Evolutionary conservation across 768 basidiomycete species (phyloP), one percentile per base, ranked within the genome.

Genomic region (Xerocomellus dryophilus): DNA sequence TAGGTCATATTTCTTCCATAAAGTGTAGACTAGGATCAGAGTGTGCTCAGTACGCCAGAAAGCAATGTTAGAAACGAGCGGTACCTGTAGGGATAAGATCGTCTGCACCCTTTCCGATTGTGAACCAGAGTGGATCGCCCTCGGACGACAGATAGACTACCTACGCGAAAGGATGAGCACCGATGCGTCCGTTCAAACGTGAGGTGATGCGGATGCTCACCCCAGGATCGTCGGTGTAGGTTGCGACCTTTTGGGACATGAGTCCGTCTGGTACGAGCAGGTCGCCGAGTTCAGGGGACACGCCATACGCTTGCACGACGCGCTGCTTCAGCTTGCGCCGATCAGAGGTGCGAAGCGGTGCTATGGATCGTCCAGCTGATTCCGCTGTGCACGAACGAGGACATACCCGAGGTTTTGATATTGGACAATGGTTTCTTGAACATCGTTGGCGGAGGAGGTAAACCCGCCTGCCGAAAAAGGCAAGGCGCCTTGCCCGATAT

Each of bases 41-140:
- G 7, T 27, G 12, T 4, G 11, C 8, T 34, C 3, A 29, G 44
- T 17, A 17, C 5, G 15, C 15, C 43, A 36, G 20, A 23, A n/a
- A 10, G 14, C 5, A 34, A 42, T 29, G 31, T 36, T 8, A 32
- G 9, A 48, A 4, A 15, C 3, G 41, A 49, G 31, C 3, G 4
- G n/a, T 47, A 80, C 80, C 76, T 36, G 88, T 86, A n/a, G 90
- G 90, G 41, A 90, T 80, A 32, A 91, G 73, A 39, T 83, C 82
- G 12, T 85, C 82, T 4, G 78, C 76, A 29, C 76, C 80, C 68
- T 86, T 89, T 20, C 88, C 88, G 17, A 86, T 57, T 0, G 81
- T 81, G 59, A 93, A 88, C 90, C 90, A 93, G 32, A 91, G 70
- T 0, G 90, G 90, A 60, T 87, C 81, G 20, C 86, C 85, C 20